Evolutionary conservation across 768 basidiomycete genomes (phyloP).

Genomic region (Panaeolus papilionaceus): DNA sequence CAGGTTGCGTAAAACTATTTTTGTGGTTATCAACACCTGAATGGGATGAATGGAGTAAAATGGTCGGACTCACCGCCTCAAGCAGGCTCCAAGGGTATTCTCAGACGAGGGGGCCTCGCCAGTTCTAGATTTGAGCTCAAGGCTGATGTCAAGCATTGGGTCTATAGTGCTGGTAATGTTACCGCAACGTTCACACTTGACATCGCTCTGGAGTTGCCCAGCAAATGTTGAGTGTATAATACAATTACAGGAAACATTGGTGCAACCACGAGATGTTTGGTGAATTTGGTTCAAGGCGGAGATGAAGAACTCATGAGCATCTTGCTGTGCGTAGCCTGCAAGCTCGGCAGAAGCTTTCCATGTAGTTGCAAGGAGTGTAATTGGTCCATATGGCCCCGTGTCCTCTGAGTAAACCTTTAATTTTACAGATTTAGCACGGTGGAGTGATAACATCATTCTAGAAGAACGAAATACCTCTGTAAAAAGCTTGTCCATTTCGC

Average conservation of each 20-base stretch:
- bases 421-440: slow-evolving; percentile 4
- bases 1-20: slow-evolving; percentile 81
- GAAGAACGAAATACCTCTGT: slow-evolving; percentile 58
- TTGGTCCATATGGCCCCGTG: slow-evolving; percentile 75
- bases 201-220: slow-evolving; percentile 87
- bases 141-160: slow-evolving; percentile 89
- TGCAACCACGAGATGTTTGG: slow-evolving; percentile 73
- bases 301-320: slow-evolving; percentile 91
- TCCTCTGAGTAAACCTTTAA: slow-evolving; percentile 63
- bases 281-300: slow-evolving; percentile 89
- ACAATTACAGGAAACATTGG: slow-evolving; percentile 84
- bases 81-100: slow-evolving; percentile 75
- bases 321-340: slow-evolving; percentile 93
- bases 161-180: slow-evolving; percentile 82
- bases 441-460: slow-evolving; percentile 2
- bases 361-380: slow-evolving; percentile 80
- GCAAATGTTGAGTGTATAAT: slow-evolving; percentile 91
- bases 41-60: slow-evolving; percentile 19
- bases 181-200: slow-evolving; percentile 86
- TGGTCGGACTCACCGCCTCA: slow-evolving; percentile 61
- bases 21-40: slow-evolving; percentile 16
- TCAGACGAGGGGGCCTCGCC: slow-evolving; percentile 51
- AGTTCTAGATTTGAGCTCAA: slow-evolving; percentile 71
- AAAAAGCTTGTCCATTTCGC: slow-evolving; percentile 92
- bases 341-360: slow-evolving; percentile 86